Percentiles rank a stretch among this genome's conserved stretches.
Evolutionary conservation across 176 grass and related monocot genomes (phyloP).

Genomic region (Carex littledalei): DNA sequence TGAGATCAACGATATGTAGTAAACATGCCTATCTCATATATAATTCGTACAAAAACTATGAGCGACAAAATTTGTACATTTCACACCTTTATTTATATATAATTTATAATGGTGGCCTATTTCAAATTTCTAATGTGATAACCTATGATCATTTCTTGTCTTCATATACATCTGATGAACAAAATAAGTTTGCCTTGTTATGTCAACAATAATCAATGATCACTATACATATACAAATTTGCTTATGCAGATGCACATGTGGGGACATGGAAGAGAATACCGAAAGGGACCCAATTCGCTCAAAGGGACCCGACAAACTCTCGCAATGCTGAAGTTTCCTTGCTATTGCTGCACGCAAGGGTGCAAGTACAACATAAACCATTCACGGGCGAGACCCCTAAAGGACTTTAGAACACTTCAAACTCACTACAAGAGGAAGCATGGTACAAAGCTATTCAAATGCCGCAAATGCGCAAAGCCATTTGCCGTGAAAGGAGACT

Average conservation of each 20-base stretch:
- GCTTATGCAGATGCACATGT: conserved; percentile 88
- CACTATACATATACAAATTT: not conserved
- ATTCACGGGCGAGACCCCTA: conserved; percentile 66
- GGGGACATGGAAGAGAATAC: conserved; percentile 94
- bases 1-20: not conserved
- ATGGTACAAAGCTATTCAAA: conserved; percentile 67
- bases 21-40: not conserved
- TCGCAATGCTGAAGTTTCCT: conserved; percentile 87
- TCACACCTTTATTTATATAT: not conserved
- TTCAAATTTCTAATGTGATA: not conserved
- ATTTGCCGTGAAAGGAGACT: conserved; percentile 97
- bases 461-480: conserved; percentile 90
- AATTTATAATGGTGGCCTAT: not conserved
- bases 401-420: conserved; percentile 99
- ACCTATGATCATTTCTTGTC: not conserved
- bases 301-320: conserved; percentile 51
- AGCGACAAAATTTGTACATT: not conserved
- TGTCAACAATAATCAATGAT: not conserved
- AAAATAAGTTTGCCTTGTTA: not conserved
- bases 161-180: not conserved
- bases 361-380: conserved; percentile 79
- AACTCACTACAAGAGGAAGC: conserved; percentile 99
- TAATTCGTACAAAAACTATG: not conserved
- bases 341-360: conserved; percentile 85
- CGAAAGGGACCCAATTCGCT: conserved; percentile 89